Evolutionary conservation across 2,329 filamentous ascomycete species (phyloP).

Genomic region (Exophiala sp.): DNA sequence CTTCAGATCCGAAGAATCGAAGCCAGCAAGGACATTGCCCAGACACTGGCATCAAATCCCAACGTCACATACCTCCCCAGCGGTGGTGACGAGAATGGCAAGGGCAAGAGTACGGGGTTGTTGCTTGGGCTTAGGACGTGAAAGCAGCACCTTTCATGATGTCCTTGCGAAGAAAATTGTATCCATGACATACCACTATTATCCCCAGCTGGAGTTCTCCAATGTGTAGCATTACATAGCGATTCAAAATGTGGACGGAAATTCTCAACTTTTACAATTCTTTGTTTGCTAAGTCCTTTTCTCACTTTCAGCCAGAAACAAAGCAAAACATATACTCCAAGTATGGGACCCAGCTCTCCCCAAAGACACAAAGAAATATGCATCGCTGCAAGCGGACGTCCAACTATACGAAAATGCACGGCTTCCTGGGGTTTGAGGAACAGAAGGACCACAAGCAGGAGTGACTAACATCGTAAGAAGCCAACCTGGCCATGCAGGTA

Average conservation of each 20-base stretch:
- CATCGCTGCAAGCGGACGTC: too few species aligned
- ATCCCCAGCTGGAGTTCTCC: conserved; percentile 4
- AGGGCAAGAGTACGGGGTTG: conserved; percentile 64
- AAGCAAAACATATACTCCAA: too few species aligned
- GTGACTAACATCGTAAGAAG: too few species aligned
- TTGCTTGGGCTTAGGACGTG: conserved; percentile 55
- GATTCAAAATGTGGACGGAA: conserved; percentile 10
- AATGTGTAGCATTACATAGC: conserved; percentile 23
- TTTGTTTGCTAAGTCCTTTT: too few species aligned
- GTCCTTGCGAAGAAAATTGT: neutral
- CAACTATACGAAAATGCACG: too few species aligned
- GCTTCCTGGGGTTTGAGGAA: too few species aligned
- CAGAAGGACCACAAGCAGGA: too few species aligned
- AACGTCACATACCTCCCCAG: conserved; percentile 94
- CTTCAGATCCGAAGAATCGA: conserved; percentile 97
- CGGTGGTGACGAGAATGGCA: conserved; percentile 55
- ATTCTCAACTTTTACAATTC: conserved; percentile 22
- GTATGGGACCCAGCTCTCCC: too few species aligned
- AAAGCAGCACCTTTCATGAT: neutral
- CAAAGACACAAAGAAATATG: too few species aligned
- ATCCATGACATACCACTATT: conserved; percentile 2
- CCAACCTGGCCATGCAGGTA: too few species aligned
- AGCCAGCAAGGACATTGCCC: conserved; percentile 91
- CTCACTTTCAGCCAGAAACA: too few species aligned
- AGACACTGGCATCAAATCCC: conserved; percentile 82